A percentile compares a stretch with the other conserved stretches of the same genome.
Conservation (phyloP, 129 eudicot genomes). For the Centaurea solstitialis region DNA sequence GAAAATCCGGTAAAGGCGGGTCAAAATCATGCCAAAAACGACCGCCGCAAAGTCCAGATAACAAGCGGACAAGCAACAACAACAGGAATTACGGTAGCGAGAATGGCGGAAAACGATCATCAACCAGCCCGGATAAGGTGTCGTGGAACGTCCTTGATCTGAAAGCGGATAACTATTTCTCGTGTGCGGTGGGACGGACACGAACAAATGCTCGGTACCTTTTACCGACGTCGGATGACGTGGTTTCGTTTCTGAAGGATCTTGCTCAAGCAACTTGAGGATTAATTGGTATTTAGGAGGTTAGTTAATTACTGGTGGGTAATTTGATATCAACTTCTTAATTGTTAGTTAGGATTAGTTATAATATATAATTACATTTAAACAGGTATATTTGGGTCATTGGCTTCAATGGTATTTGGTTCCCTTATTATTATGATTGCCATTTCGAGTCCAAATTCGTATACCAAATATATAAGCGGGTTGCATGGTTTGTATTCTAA, state of each 20-base stretch:
- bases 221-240: constrained; percentile 66
- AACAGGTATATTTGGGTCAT: neutral
- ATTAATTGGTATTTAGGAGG: constrained; percentile 11
- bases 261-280: constrained; percentile 46
- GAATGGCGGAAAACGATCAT: constrained; percentile 53
- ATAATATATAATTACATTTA: neutral
- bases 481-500: too few relatives aligned
- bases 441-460: neutral
- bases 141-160: constrained; percentile 89
- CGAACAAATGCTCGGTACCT: constrained; percentile 83
- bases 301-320: neutral
- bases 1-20: constrained; percentile 49
- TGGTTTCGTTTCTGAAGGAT: constrained; percentile 70
- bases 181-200: constrained; percentile 78
- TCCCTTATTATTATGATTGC: neutral
- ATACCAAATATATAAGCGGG: too few relatives aligned
- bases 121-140: constrained; percentile 48
- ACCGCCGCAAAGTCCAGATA: constrained; percentile 42
- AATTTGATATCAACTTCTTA: neutral
- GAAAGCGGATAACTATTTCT: constrained; percentile 84
- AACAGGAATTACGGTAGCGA: constrained; percentile 20
- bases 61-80: constrained; percentile 33
- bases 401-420: neutral
- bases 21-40: constrained; percentile 48
- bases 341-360: constrained; percentile 9